These are phyloP conservation scores for Fraxinus latifolia DNA, from an alignment of 305 asterid species.

Conservation along the genomic window DNA sequence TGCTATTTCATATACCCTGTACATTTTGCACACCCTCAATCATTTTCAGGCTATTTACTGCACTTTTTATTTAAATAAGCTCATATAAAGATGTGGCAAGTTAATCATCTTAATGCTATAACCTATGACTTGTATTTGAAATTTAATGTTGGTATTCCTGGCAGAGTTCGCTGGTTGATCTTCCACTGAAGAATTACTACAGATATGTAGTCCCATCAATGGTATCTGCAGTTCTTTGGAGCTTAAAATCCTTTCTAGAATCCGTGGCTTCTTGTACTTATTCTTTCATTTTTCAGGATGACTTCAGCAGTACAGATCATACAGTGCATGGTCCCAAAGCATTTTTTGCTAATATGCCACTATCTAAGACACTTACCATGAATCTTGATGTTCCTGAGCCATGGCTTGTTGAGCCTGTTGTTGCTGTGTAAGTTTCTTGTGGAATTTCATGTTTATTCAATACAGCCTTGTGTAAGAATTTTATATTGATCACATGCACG, in stretches of 20 bases:
- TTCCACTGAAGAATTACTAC: constrained; percentile 96
- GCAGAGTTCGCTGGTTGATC: constrained; percentile 97
- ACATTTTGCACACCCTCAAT: background rate
- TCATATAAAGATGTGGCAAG: background rate
- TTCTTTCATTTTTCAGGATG: constrained; percentile 60
- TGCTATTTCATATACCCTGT: background rate
- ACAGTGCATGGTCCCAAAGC: constrained; percentile 85
- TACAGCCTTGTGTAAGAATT: background rate
- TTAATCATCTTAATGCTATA: background rate
- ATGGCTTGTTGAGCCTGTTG: constrained; percentile 93
- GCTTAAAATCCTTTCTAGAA: constrained; percentile 24
- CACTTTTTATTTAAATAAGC: constrained; percentile 5
- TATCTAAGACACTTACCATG: constrained; percentile 96
- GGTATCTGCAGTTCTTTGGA: constrained; percentile 46
- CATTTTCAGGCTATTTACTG: constrained; percentile 2
- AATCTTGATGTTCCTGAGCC: constrained; percentile 99
- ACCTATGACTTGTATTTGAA: constrained; percentile 17
- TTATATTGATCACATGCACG: background rate
- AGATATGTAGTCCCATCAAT: constrained; percentile 88
- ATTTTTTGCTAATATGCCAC: constrained; percentile 97
- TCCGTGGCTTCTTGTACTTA: constrained; percentile 28
- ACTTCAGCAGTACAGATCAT: constrained; percentile 74
- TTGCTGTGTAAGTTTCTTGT: constrained; percentile 70
- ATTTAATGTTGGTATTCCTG: constrained; percentile 26
- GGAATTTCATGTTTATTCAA: background rate